These are phyloP conservation scores for Sporobolomyces roseus DNA, from an alignment of 768 basidiomycete genomes.

Conservation along the genomic window DNA sequence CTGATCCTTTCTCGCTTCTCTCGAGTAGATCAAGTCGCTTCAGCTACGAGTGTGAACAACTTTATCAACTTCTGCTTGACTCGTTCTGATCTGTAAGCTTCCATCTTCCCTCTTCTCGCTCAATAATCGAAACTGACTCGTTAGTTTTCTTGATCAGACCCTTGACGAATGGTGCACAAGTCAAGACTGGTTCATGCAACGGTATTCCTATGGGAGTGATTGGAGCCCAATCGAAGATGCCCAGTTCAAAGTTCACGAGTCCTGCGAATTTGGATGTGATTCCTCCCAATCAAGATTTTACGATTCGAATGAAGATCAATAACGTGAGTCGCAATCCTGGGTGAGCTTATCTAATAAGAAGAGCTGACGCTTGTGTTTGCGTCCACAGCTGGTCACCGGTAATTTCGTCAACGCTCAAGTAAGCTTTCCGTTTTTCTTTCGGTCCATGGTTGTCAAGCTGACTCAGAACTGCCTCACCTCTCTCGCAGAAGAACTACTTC, in stretches of 20 bases:
- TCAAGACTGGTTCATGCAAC: slow-evolving; percentile 60
- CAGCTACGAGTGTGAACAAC: slow-evolving; percentile 60
- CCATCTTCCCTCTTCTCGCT: not conserved
- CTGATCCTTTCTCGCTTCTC: not conserved
- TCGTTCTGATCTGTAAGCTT: slow-evolving; percentile 48
- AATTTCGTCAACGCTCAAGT: slow-evolving; percentile 59
- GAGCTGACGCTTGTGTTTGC: not conserved
- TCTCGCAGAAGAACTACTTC: not conserved
- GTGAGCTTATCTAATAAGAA: not conserved
- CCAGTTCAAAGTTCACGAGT: slow-evolving; percentile 54
- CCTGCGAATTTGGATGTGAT: slow-evolving; percentile 54
- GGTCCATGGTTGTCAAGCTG: too few species aligned
- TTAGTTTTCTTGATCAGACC: slow-evolving; percentile 41
- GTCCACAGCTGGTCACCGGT: slow-evolving; percentile 49
- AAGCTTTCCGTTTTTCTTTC: slow-evolving; percentile 19
- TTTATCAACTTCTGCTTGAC: slow-evolving; percentile 59
- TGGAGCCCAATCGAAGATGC: slow-evolving; percentile 54
- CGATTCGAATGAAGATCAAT: slow-evolving; percentile 55
- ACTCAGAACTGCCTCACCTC: not conserved
- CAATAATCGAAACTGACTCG: not conserved
- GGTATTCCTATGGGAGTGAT: slow-evolving; percentile 60
- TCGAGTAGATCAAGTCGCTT: slow-evolving; percentile 54
- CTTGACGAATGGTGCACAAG: slow-evolving; percentile 57
- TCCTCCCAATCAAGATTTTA: slow-evolving; percentile 55
- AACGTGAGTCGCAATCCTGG: slow-evolving; percentile 38